A percentile compares a stretch with the other conserved stretches of the same genome.
These are phyloP conservation scores for Ceratobasidium sp. DNA, from an alignment of 1,284 basidiomycete species.

Conservation along the genomic window DNA sequence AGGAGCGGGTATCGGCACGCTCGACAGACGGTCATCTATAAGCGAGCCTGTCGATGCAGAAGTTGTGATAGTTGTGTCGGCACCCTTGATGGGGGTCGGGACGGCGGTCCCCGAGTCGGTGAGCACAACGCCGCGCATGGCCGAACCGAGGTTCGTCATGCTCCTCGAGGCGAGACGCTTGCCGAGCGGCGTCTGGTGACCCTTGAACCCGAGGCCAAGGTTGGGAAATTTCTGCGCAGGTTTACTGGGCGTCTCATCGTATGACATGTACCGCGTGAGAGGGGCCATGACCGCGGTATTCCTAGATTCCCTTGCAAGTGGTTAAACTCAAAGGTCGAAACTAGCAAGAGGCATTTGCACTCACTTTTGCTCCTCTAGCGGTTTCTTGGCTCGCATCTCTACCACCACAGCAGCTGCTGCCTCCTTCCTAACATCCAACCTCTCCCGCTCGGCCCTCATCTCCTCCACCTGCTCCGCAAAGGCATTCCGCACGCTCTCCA, in stretches of 20 bases:
- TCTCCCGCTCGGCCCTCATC: constrained; percentile 36
- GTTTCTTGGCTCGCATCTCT: constrained; percentile 43
- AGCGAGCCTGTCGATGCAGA: constrained; percentile 60
- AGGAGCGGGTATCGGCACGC: constrained; percentile 22
- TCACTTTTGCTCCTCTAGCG: constrained; percentile 48
- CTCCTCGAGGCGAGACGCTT: constrained; percentile 51
- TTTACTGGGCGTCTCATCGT: constrained; percentile 48
- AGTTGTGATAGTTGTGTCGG: constrained; percentile 71
- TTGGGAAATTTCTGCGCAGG: constrained; percentile 47
- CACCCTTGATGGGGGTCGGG: constrained; percentile 68
- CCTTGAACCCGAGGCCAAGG: constrained; percentile 8
- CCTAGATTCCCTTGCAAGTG: constrained; percentile 43
- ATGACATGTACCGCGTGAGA: constrained; percentile 42
- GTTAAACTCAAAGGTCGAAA: background rate
- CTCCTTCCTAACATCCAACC: constrained; percentile 38
- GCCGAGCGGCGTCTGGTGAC: constrained; percentile 37
- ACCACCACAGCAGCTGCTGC: constrained; percentile 33
- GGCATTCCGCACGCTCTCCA: constrained; percentile 34
- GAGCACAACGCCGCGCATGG: constrained; percentile 84
- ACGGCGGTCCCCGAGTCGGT: constrained; percentile 77
- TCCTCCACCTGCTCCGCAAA: constrained; percentile 41
- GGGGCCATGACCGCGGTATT: constrained; percentile 42
- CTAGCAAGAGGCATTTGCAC: background rate
- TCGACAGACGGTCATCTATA: constrained; percentile 62
- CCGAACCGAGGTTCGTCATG: constrained; percentile 64